Evolutionary conservation across 768 basidiomycete species (phyloP).

Genomic region (Wakefieldia striispora): DNA sequence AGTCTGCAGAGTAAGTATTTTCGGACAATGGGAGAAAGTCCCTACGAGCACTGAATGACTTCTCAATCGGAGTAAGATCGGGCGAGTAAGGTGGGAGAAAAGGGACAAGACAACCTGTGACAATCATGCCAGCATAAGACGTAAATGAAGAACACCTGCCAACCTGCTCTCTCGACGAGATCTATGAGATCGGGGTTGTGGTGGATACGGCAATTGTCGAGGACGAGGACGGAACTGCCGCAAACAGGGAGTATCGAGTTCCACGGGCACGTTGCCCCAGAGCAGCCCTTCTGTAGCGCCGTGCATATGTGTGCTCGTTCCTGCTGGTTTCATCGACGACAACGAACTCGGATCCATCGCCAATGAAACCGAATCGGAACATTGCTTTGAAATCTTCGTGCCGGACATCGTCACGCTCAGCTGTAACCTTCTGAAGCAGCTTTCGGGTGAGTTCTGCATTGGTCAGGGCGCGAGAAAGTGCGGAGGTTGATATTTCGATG

Average conservation of each 20-base stretch:
- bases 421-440: conserved; percentile 1
- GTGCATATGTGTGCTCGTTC: conserved; percentile 21
- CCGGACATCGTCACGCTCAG: background rate
- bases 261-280: conserved; percentile 25
- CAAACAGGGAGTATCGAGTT: conserved; percentile 31
- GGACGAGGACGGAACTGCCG: conserved; percentile 19
- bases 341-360: too few species aligned
- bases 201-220: conserved; percentile 5
- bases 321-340: conserved; percentile 14
- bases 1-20: too few species aligned
- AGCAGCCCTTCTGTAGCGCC: conserved; percentile 26
- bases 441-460: conserved; percentile 4
- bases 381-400: conserved; percentile 1
- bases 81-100: background rate
- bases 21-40: background rate
- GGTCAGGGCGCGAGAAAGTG: conserved; percentile 16
- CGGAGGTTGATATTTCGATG: conserved; percentile 14
- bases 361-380: conserved; percentile 2
- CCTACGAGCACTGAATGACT: background rate
- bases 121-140: background rate
- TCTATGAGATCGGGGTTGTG: conserved; percentile 1
- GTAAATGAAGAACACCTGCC: background rate
- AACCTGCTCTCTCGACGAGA: background rate
- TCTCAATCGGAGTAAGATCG: background rate
- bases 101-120: background rate